phyloP scores from a whole-genome alignment of 768 basidiomycete species.

The Tricholoma matsutake region DNA sequence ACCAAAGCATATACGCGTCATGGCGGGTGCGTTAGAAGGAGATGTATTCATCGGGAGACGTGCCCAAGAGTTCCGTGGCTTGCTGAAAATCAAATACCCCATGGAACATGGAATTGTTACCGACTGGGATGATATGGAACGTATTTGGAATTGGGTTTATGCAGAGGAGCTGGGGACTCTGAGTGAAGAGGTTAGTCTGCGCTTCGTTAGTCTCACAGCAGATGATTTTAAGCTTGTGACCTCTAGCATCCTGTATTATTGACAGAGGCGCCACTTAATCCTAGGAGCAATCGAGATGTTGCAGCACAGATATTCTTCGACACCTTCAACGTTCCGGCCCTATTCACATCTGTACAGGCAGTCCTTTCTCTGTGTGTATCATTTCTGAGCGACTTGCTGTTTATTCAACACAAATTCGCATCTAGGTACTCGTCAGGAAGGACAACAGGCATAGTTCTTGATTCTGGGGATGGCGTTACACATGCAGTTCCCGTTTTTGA shows the following conservation, averaged over 20 bases:
- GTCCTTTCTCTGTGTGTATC: slow-evolving; percentile 85
- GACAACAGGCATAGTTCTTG: slow-evolving; percentile 98
- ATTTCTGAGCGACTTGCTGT: not conserved
- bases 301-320: slow-evolving; percentile 99
- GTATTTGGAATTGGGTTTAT: slow-evolving; percentile 98
- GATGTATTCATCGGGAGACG: slow-evolving; percentile 94
- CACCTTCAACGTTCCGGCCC: slow-evolving; percentile 98
- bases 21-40: slow-evolving; percentile 96
- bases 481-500: slow-evolving; percentile 99
- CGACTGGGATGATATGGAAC: slow-evolving; percentile 99
- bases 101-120: slow-evolving; percentile 99
- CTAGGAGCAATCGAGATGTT: slow-evolving; percentile 91
- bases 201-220: slow-evolving; percentile 12
- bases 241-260: slow-evolving; percentile 93
- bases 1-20: slow-evolving; percentile 96
- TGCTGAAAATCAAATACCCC: slow-evolving; percentile 97
- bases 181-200: slow-evolving; percentile 84
- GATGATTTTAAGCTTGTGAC: slow-evolving; percentile 14
- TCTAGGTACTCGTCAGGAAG: slow-evolving; percentile 94
- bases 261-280: slow-evolving; percentile 97
- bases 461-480: slow-evolving; percentile 98
- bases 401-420: slow-evolving; percentile 8
- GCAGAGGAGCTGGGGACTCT: slow-evolving; percentile 92
- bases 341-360: slow-evolving; percentile 96
- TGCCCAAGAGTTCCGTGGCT: slow-evolving; percentile 93